These are phyloP conservation scores for Andrographis paniculata DNA, from an alignment of 305 asterid species.

Conservation along the genomic window DNA sequence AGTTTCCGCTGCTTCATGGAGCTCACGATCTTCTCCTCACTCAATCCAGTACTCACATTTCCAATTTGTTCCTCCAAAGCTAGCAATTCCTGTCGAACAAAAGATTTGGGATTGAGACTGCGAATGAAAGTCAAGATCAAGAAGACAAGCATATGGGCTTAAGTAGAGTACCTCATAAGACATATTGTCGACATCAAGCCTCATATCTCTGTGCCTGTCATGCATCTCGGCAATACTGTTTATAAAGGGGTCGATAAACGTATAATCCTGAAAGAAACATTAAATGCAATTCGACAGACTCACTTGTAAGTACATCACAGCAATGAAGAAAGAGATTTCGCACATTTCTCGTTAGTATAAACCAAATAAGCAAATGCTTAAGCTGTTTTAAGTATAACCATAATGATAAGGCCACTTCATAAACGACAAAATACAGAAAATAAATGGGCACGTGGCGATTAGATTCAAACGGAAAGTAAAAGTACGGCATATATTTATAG, in stretches of 20 bases:
- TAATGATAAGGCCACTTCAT: no score
- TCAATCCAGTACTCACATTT: constrained; percentile 66
- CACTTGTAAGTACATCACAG: no score
- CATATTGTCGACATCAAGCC: constrained; percentile 70
- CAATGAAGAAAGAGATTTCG: no score
- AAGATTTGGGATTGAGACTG: neutral
- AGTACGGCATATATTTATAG: neutral
- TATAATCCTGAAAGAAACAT: constrained; percentile 34
- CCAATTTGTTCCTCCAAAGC: constrained; percentile 91
- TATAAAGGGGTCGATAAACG: constrained; percentile 43
- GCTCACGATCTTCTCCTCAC: constrained; percentile 46
- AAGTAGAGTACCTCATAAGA: constrained; percentile 67
- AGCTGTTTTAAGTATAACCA: no score
- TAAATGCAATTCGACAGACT: neutral
- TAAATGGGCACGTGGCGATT: no score
- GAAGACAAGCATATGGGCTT: neutral
- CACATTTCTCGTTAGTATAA: no score
- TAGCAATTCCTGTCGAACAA: constrained; percentile 50
- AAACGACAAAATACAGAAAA: no score
- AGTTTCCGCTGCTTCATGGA: constrained; percentile 47
- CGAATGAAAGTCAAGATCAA: neutral
- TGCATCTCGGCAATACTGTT: constrained; percentile 47
- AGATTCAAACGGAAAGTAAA: neutral
- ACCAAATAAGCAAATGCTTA: no score
- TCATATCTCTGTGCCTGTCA: constrained; percentile 59